Evolutionary conservation across 148 eudicot species (phyloP).

Genomic region (Camellia japonica): DNA sequence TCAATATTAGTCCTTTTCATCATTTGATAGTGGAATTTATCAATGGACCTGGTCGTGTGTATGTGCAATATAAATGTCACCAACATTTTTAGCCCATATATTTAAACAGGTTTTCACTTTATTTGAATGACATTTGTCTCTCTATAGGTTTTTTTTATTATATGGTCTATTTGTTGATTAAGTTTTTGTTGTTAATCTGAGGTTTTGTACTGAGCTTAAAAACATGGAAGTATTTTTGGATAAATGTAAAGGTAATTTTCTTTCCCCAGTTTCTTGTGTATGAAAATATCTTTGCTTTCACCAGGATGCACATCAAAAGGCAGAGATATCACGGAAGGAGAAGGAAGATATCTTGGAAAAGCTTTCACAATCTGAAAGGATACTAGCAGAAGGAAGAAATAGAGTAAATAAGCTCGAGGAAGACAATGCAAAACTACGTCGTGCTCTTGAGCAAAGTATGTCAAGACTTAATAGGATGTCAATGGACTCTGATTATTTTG

Average conservation of each 20-base stretch:
- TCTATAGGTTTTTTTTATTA: not conserved
- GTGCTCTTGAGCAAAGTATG: conserved; percentile 99
- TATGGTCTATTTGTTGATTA: not conserved
- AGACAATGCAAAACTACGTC: conserved; percentile 85
- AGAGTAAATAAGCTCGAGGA: conserved; percentile 86
- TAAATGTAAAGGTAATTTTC: conserved; percentile 6
- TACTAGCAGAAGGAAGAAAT: conserved; percentile 56
- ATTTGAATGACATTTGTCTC: not conserved
- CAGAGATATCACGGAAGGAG: conserved; percentile 56
- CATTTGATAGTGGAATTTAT: not conserved
- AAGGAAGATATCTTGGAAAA: conserved; percentile 60
- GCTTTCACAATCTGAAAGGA: conserved; percentile 65
- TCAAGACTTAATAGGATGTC: conserved; percentile 97
- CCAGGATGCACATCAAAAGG: conserved; percentile 72
- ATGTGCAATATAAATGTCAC: not conserved
- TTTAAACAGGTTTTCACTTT: not conserved
- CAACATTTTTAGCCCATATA: not conserved
- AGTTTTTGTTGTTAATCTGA: not conserved
- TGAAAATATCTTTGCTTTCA: conserved; percentile 19
- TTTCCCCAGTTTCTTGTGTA: not conserved
- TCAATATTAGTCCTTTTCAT: not conserved
- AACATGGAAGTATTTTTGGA: not conserved
- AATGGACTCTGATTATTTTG: conserved; percentile 88
- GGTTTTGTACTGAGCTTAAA: not conserved
- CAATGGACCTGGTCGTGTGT: not conserved